Conservation (phyloP, 495 filamentous ascomycete species). For the Cryomyces minteri region DNA sequence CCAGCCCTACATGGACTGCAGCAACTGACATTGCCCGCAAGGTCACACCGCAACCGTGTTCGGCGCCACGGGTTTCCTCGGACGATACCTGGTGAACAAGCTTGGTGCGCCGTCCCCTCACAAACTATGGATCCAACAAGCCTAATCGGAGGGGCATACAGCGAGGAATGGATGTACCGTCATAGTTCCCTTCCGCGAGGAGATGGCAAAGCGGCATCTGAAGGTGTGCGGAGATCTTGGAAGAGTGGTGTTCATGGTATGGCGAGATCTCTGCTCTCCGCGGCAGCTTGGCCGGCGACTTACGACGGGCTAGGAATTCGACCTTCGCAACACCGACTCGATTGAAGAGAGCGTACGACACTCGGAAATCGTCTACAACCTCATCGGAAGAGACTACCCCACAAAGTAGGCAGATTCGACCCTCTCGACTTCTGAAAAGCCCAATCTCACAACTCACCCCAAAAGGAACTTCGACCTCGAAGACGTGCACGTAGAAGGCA, state of each 20-base stretch:
- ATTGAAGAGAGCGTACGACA: conserved; percentile 94
- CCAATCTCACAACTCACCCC: conserved; percentile 1
- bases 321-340: conserved; percentile 84
- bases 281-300: neutral
- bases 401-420: conserved; percentile 52
- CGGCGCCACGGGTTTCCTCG: conserved; percentile 88
- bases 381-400: conserved; percentile 81
- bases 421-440: conserved; percentile 6
- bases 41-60: conserved; percentile 96
- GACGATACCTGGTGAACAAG: conserved; percentile 92
- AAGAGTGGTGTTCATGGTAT: conserved; percentile 65
- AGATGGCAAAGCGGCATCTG: conserved; percentile 92
- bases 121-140: neutral
- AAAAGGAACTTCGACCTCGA: conserved; percentile 78
- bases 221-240: conserved; percentile 91
- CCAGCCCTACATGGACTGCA: conserved; percentile 2
- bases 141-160: conserved; percentile 18
- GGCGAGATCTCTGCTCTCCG: neutral
- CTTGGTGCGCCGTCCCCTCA: conserved; percentile 42
- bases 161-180: conserved; percentile 85
- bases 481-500: conserved; percentile 87
- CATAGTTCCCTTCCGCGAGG: conserved; percentile 84
- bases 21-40: conserved; percentile 14
- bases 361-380: conserved; percentile 93
- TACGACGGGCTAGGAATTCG: conserved; percentile 46